Conservation (phyloP, 2,329 filamentous ascomycete species). For the Periconia macrospinosa region DNA sequence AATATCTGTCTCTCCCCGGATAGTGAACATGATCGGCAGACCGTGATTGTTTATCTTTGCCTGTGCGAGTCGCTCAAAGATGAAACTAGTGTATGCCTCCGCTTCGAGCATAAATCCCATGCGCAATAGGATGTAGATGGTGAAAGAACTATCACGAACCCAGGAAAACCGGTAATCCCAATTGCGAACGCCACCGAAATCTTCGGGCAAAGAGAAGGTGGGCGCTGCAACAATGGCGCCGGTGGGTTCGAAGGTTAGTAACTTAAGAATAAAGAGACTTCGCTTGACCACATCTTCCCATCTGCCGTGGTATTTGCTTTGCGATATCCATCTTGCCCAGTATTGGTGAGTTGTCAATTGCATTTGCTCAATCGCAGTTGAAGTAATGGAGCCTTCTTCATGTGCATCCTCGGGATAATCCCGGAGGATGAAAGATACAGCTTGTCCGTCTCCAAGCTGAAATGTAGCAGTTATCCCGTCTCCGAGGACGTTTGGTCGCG, state of each 20-base stretch:
- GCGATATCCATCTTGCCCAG: conserved; percentile 74
- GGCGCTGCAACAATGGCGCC: conserved; percentile 76
- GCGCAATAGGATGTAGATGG: conserved; percentile 73
- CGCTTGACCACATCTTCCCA: conserved; percentile 73
- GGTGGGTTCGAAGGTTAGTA: conserved; percentile 77
- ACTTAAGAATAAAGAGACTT: conserved; percentile 73
- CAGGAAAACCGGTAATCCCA: conserved; percentile 75
- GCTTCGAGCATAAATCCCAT: conserved; percentile 76
- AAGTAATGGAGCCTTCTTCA: conserved; percentile 48
- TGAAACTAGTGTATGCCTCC: conserved; percentile 77
- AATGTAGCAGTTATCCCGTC: too few species aligned
- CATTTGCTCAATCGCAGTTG: conserved; percentile 59
- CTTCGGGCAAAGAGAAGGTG: conserved; percentile 76
- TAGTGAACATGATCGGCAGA: conserved; percentile 81
- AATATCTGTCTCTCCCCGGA: conserved; percentile 73
- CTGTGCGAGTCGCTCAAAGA: conserved; percentile 69
- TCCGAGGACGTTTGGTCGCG: too few species aligned
- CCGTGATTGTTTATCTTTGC: conserved; percentile 63
- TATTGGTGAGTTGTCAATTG: conserved; percentile 71
- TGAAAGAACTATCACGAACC: conserved; percentile 78
- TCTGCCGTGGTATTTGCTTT: conserved; percentile 70
- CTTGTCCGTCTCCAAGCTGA: too few species aligned
- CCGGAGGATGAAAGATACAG: too few species aligned
- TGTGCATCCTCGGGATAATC: too few species aligned
- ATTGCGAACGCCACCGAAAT: conserved; percentile 37